Base-by-base conservation (phyloP, 1,139 yeast species). In the Yamadazyma blattariae region DNA sequence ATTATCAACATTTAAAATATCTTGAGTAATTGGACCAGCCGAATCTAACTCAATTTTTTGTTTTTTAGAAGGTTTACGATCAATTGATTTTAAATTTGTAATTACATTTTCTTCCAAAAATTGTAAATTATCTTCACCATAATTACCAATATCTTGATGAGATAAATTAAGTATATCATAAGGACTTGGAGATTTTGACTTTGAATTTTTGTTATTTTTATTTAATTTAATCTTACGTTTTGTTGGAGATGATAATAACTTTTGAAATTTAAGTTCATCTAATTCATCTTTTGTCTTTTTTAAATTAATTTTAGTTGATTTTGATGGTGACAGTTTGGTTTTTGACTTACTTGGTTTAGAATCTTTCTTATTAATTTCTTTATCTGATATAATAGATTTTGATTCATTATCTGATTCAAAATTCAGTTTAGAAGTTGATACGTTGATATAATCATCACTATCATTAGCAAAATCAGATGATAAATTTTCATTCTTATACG, bases 131-230 rank as follows among this genome's bases (percentile, higher is more conserved):
- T 49, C 50, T 34, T 63, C 72, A 7, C 56, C 66, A 37, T 66
- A 67, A 27, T 65, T 67, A 12, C 67, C 70, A 8, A 61, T 42
- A 27, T 64, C 59, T 23, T 64, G 66, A 29, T 59, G 50, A 0
- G 69, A 62, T 5, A 48, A 34, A 34, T 62, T 67, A 40, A 47
- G 47, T 16, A 50, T 43, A 13, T 19, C 17, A 17, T 5, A 17
- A 5, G 19, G 19, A 17, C 19, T 17, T 5, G 53, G 41, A 3
- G 50, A 49, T 1, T 58, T 47, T 0, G 59, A 45, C 3, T 24
- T 25, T 28, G 34, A 21, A 29, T 11, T 25, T 29, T 34, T 30
- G n/a, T n/a, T n/a, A n/a, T n/a, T n/a, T n/a, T n/a, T n/a, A 12
- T 39, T 45, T 5, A 40, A 37, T 29, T 34, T 39, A 19, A 54